Base-by-base conservation (phyloP, 768 basidiomycete species). In the Psilocybe cyanescens region DNA sequence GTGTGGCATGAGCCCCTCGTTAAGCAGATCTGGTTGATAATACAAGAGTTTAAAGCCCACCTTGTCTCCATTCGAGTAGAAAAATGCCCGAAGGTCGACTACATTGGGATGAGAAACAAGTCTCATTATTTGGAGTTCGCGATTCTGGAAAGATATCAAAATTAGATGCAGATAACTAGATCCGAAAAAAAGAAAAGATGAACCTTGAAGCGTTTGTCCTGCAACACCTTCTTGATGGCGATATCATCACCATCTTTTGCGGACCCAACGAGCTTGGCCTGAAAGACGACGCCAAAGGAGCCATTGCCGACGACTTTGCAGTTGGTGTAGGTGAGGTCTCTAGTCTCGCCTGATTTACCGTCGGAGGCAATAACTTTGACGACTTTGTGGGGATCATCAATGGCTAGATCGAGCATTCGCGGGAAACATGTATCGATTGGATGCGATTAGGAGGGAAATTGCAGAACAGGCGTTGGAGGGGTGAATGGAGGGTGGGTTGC, bases 151-250 rank as follows among this genome's bases (percentile, higher is more conserved):
- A 60, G 49, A 57, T 48, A 52, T 48, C 48, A 60, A 45, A 55
- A 31, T 58, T 29, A 37, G 63, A 55, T 60, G 41, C 30, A 35
- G 57, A 17, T 46, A n/a, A 49, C 57, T 57, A 63, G 55, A 68
- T 67, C 63, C 64, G 67, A 61, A 66, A 63, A 63, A 65, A 61
- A 56, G 58, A 59, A 64, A 59, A 55, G 69, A 78, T 85, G 65
- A 63, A 96, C 97, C 94, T 99, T 99, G 91, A 99, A 99, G 68
- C 97, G 88, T 85, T 99, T 99, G 81, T 99, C 97, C 83, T 99
- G 97, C 64, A 99, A 79, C 54, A 99, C 97, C 83, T 98, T 99
- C 93, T 99, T 99, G 86, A 99, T 99, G 53, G 97, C 97, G 72
- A 99, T 97, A 68, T 98, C 95, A 60, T 91, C 91, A 17, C 79